Percentiles rank a stretch among this genome's conserved stretches.
Conservation (phyloP, 495 filamentous ascomycete species). For the Aspergillus panamensis region DNA sequence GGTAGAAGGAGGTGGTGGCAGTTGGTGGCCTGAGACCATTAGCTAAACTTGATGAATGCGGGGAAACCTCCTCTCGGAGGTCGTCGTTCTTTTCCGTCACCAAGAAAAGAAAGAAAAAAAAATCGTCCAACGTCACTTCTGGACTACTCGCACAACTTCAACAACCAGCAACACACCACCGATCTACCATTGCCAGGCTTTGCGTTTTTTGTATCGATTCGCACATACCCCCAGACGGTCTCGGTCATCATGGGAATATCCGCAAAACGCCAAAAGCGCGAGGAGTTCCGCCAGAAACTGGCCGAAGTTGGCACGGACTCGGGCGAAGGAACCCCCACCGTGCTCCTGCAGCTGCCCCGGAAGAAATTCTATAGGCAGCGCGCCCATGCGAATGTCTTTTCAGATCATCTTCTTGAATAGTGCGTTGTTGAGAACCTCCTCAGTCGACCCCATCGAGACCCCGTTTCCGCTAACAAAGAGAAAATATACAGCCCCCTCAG, state of each 20-base stretch:
- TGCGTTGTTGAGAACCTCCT: constrained; percentile 45
- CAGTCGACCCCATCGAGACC: neutral
- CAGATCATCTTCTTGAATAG: constrained; percentile 86
- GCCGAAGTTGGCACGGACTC: constrained; percentile 20
- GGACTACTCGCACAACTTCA: neutral
- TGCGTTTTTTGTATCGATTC: no score
- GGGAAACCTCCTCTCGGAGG: neutral
- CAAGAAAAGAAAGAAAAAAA: neutral
- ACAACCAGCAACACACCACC: neutral
- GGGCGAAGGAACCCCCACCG: constrained; percentile 19
- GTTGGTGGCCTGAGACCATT: neutral
- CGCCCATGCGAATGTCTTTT: constrained; percentile 97
- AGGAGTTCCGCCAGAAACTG: constrained; percentile 58
- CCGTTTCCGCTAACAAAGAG: neutral
- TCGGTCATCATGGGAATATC: constrained; percentile 48
- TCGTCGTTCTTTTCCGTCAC: no score
- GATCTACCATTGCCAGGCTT: no score
- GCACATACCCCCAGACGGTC: neutral
- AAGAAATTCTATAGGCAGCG: constrained; percentile 96
- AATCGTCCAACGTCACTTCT: neutral
- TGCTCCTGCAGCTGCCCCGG: constrained; percentile 60
- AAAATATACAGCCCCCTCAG: constrained; percentile 60
- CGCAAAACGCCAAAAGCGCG: constrained; percentile 69
- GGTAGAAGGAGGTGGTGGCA: neutral
- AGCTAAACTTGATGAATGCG: neutral